A percentile compares a stretch with the other conserved stretches of the same genome.
phyloP scores from a whole-genome alignment of 352 stramenopile species.

The Globisporangium heterothallicum region DNA sequence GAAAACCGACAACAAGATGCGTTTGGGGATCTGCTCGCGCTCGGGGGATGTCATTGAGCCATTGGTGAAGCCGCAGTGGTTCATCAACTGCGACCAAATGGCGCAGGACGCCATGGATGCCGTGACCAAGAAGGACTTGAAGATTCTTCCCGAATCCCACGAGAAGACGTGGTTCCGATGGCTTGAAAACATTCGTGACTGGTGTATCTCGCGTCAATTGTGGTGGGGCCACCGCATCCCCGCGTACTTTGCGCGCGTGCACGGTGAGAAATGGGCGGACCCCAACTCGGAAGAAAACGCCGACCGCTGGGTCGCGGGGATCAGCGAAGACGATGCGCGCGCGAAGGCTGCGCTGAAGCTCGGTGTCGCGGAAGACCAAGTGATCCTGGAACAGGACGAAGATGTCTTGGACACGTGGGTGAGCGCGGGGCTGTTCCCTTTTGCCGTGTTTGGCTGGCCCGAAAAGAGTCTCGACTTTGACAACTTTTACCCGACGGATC shows the following conservation, averaged over 20 bases:
- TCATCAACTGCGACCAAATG: conserved; percentile 50
- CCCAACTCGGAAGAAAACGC: conserved; percentile 57
- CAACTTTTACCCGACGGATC: conserved; percentile 94
- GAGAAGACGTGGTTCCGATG: conserved; percentile 97
- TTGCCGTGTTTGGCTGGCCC: conserved; percentile 82
- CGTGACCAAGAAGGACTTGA: conserved; percentile 79
- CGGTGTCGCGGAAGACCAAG: conserved; percentile 42
- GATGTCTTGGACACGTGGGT: conserved; percentile 99
- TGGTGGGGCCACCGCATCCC: conserved; percentile 99
- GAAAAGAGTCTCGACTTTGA: conserved; percentile 60
- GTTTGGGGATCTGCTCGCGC: conserved; percentile 95
- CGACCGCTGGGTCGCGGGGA: conserved; percentile 69
- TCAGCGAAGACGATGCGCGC: conserved; percentile 84
- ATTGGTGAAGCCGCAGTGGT: conserved; percentile 99
- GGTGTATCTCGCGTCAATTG: conserved; percentile 98
- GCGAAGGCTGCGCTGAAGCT: conserved; percentile 80
- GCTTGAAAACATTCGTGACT: conserved; percentile 98
- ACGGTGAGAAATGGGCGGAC: conserved; percentile 69
- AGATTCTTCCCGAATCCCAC: conserved; percentile 74
- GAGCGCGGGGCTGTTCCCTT: conserved; percentile 95
- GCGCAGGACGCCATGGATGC: conserved; percentile 78
- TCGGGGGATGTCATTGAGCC: conserved; percentile 99
- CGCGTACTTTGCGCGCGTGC: conserved; percentile 94
- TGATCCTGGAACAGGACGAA: conserved; percentile 95
- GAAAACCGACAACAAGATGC: conserved; percentile 99